A percentile compares a stretch with the other conserved stretches of the same genome.
Conservation (phyloP, 225 moss, liverwort and hornwort genomes). For the Sphagnum contortum region DNA sequence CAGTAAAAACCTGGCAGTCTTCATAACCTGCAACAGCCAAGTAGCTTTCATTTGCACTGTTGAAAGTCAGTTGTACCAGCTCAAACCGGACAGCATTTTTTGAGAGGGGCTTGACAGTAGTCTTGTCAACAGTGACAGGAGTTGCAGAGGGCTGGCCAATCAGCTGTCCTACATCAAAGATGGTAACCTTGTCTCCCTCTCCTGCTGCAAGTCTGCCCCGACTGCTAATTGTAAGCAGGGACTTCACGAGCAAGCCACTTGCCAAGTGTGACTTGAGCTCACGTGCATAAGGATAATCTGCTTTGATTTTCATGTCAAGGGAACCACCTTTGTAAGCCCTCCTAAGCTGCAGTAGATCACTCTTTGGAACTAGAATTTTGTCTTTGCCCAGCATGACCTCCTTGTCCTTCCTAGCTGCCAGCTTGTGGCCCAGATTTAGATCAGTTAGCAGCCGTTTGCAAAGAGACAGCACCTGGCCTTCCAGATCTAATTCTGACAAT, state of each 20-base stretch:
- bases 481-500: constrained; percentile 66
- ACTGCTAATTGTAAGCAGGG: constrained; percentile 88
- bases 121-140: constrained; percentile 92
- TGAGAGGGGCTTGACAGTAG: constrained; percentile 92
- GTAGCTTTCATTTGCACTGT: constrained; percentile 88
- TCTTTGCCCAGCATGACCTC: constrained; percentile 63
- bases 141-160: constrained; percentile 96
- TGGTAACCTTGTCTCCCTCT: constrained; percentile 98
- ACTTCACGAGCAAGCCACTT: constrained; percentile 91
- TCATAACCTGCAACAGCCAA: constrained; percentile 96
- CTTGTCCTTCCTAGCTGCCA: constrained; percentile 62
- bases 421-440: constrained; percentile 63
- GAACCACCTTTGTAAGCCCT: constrained; percentile 98
- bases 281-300: constrained; percentile 96
- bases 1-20: constrained; percentile 96
- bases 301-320: constrained; percentile 99
- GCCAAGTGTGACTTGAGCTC: constrained; percentile 88
- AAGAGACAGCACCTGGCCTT: constrained; percentile 72
- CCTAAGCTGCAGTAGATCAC: constrained; percentile 85
- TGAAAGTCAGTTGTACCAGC: constrained; percentile 88
- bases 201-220: constrained; percentile 96
- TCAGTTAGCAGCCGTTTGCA: constrained; percentile 68
- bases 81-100: constrained; percentile 98
- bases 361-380: constrained; percentile 50
- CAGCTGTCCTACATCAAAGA: constrained; percentile 97